Evolutionary conservation across 768 basidiomycete genomes (phyloP).

Genomic region (Lanmaoa rubissima): DNA sequence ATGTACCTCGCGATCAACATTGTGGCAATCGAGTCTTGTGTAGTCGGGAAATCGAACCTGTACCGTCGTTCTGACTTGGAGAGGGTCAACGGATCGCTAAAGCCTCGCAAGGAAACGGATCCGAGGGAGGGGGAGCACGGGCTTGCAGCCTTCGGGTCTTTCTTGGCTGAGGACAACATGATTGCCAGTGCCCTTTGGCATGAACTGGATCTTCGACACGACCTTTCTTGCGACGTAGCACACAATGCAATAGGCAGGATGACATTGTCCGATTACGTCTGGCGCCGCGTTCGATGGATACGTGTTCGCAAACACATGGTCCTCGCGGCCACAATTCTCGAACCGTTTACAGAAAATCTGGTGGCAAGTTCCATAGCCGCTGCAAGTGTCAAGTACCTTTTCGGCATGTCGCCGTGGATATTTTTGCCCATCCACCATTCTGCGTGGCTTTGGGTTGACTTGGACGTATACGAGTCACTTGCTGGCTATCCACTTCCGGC

Average conservation of each 20-base stretch:
- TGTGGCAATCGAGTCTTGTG: conserved; percentile 87
- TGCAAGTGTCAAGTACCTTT: conserved; percentile 50
- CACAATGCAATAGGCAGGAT: conserved; percentile 88
- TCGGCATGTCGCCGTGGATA: conserved; percentile 50
- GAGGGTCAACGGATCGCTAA: conserved; percentile 63
- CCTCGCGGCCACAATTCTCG: conserved; percentile 76
- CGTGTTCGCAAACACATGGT: conserved; percentile 96
- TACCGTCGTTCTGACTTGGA: conserved; percentile 90
- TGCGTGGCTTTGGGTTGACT: conserved; percentile 75
- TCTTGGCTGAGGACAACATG: conserved; percentile 98
- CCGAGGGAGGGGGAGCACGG: conserved; percentile 41
- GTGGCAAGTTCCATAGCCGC: conserved; percentile 65
- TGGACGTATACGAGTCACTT: conserved; percentile 79
- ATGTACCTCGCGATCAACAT: conserved; percentile 97
- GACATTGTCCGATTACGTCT: conserved; percentile 79
- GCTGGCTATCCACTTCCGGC: conserved; percentile 59
- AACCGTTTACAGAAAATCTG: conserved; percentile 91
- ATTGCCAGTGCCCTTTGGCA: conserved; percentile 93
- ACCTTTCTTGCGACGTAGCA: conserved; percentile 88
- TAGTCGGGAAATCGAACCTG: conserved; percentile 94
- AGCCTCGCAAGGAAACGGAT: conserved; percentile 36
- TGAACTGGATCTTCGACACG: conserved; percentile 83
- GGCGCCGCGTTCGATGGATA: conserved; percentile 93
- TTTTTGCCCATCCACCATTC: conserved; percentile 60
- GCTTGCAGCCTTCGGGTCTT: conserved; percentile 79